Evolutionary conservation across 192 early-diverging fungal genomes (phyloP).

Genomic region (Backusella sp.): DNA sequence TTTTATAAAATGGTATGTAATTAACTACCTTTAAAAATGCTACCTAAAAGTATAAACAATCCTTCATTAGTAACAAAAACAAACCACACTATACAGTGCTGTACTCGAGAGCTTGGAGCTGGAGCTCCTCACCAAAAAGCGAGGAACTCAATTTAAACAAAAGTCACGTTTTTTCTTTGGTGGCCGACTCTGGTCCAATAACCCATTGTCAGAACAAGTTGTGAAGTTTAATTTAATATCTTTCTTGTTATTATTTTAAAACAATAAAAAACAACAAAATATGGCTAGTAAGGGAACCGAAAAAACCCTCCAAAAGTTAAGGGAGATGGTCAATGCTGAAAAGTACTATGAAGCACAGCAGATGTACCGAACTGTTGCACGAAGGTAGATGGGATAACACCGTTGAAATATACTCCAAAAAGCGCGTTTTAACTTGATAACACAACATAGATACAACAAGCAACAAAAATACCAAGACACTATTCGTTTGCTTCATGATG

Average conservation of each 20-base stretch:
- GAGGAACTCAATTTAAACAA: background rate
- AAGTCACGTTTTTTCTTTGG: background rate
- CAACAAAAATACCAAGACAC: conserved; percentile 78
- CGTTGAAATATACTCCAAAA: background rate
- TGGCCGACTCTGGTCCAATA: background rate
- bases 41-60: no score
- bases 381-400: conserved; percentile 49
- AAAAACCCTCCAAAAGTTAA: conserved; percentile 67
- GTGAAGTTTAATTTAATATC: background rate
- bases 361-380: conserved; percentile 92
- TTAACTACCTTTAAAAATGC: no score
- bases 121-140: no score
- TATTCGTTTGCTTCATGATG: conserved; percentile 77
- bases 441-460: conserved; percentile 70
- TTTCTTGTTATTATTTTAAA: background rate
- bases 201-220: background rate
- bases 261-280: background rate
- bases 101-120: no score
- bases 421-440: background rate
- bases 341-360: conserved; percentile 98
- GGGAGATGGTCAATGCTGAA: conserved; percentile 62
- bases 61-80: no score
- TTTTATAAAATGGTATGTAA: no score
- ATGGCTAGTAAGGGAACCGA: conserved; percentile 52
- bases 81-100: no score